phyloP scores from a whole-genome alignment of 1,139 yeast species.

The Zygotorulaspora mrakii region DNA sequence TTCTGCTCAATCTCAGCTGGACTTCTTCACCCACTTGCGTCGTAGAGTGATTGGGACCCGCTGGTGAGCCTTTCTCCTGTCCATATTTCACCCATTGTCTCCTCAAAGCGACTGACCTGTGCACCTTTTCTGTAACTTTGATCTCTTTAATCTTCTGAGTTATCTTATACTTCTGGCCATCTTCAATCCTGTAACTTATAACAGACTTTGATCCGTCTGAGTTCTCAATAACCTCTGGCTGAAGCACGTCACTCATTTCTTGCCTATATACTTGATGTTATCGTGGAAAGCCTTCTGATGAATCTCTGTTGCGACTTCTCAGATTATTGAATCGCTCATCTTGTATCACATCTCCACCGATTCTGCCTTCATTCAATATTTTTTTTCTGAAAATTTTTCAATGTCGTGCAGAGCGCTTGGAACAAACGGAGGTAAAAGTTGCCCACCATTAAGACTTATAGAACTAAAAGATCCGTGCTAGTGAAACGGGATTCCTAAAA shows the following conservation, averaged over 20 bases:
- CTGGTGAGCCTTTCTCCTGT: constrained; percentile 65
- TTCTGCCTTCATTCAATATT: neutral
- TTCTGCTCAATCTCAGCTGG: constrained; percentile 60
- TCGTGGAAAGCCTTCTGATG: neutral
- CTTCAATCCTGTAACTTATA: constrained; percentile 69
- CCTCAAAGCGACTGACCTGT: constrained; percentile 68
- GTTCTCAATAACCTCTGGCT: constrained; percentile 70
- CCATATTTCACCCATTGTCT: constrained; percentile 81
- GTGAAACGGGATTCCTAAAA: too few relatives aligned
- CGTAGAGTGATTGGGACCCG: constrained; percentile 85
- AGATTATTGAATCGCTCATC: neutral
- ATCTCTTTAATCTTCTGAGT: constrained; percentile 82
- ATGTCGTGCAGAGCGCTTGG: constrained; percentile 3
- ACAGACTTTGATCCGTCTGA: constrained; percentile 89
- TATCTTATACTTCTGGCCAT: constrained; percentile 81
- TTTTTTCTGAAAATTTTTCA: constrained; percentile 2
- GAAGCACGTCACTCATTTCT: constrained; percentile 46
- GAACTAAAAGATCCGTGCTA: too few relatives aligned
- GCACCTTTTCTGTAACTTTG: constrained; percentile 75
- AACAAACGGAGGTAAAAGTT: neutral
- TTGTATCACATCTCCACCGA: constrained; percentile 1
- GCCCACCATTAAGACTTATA: neutral
- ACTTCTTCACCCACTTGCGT: constrained; percentile 90
- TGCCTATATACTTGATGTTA: neutral
- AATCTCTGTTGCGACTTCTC: too few relatives aligned